These are phyloP conservation scores for Gracilaria caudata DNA, from an alignment of 23 red algal genomes.

Conservation along the genomic window DNA sequence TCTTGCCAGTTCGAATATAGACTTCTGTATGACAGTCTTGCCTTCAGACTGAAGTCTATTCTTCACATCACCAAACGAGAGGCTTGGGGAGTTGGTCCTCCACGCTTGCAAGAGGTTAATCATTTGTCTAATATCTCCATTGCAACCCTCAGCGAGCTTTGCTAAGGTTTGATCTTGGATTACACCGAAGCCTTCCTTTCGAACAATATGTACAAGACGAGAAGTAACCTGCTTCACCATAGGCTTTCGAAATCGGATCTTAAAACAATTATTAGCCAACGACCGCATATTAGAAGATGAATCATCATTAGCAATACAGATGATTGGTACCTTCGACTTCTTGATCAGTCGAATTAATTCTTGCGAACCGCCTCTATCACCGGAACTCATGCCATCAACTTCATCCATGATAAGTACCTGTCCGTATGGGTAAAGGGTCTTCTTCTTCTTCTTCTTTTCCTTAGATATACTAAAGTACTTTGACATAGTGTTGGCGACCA, in stretches of 20 bases:
- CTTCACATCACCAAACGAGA: slow-evolving; percentile 74
- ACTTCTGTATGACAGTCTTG: slow-evolving; percentile 61
- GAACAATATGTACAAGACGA: slow-evolving; percentile 83
- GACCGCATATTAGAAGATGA: slow-evolving; percentile 89
- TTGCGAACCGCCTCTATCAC: slow-evolving; percentile 93
- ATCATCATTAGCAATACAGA: slow-evolving; percentile 99
- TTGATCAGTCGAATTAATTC: slow-evolving; percentile 95
- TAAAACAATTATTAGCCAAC: slow-evolving; percentile 86
- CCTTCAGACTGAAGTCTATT: slow-evolving; percentile 65
- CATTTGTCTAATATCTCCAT: slow-evolving; percentile 98
- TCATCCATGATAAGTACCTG: slow-evolving; percentile 99
- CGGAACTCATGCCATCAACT: slow-evolving; percentile 96
- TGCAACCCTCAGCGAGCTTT: slow-evolving; percentile 91
- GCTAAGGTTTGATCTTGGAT: slow-evolving; percentile 79
- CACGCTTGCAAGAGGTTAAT: slow-evolving; percentile 94
- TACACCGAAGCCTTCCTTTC: slow-evolving; percentile 73
- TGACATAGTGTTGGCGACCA: slow-evolving; percentile 66
- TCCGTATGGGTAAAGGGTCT: slow-evolving; percentile 40
- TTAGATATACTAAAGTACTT: slow-evolving; percentile 41
- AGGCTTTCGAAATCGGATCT: slow-evolving; percentile 88
- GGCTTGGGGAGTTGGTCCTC: slow-evolving; percentile 43
- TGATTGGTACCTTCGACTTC: slow-evolving; percentile 91
- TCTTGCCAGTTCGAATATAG: slow-evolving; percentile 66
- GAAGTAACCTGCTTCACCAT: slow-evolving; percentile 69
- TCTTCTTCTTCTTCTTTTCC: slow-evolving; percentile 11